phyloP scores from a whole-genome alignment of 352 stramenopile species.

The Phytophthora podocarpi region DNA sequence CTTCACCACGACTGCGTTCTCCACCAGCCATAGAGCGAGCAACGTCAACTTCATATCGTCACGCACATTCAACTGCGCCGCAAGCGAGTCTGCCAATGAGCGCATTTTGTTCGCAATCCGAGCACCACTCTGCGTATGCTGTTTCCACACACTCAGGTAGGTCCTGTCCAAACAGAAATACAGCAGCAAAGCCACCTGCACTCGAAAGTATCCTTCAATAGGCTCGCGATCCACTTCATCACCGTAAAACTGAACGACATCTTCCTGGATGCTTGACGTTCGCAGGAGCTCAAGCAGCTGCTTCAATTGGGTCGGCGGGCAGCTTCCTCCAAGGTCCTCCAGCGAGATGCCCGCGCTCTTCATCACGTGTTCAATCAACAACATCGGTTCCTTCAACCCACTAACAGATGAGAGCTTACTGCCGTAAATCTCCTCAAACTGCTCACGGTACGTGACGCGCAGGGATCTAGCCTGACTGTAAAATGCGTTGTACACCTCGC shows the following conservation, averaged over 20 bases:
- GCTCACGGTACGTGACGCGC: constrained; percentile 59
- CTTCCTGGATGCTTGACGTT: constrained; percentile 49
- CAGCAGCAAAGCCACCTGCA: constrained; percentile 71
- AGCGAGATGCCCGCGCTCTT: constrained; percentile 59
- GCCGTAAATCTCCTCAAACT: constrained; percentile 76
- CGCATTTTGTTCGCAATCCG: constrained; percentile 71
- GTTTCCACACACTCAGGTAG: constrained; percentile 60
- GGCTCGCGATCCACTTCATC: constrained; percentile 69
- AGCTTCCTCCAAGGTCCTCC: constrained; percentile 46
- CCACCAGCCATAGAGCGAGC: constrained; percentile 77
- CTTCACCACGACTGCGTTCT: constrained; percentile 81
- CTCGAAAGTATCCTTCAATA: constrained; percentile 79
- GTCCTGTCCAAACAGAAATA: constrained; percentile 83
- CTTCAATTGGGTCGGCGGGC: constrained; percentile 51
- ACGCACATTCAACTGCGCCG: constrained; percentile 69
- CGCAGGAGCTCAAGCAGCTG: constrained; percentile 64
- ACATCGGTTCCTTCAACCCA: constrained; percentile 52
- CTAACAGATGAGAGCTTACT: constrained; percentile 54
- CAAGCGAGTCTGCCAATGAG: constrained; percentile 69
- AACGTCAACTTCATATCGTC: constrained; percentile 87
- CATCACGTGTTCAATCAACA: constrained; percentile 82
- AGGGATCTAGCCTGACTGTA: constrained; percentile 64
- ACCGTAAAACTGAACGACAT: constrained; percentile 66
- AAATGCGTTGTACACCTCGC: constrained; percentile 61
- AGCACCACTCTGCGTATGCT: constrained; percentile 51